Evolutionary conservation across 164 flowering plant species (phyloP), one percentile per base, ranked within the genome.

Genomic region (Saururus chinensis): DNA sequence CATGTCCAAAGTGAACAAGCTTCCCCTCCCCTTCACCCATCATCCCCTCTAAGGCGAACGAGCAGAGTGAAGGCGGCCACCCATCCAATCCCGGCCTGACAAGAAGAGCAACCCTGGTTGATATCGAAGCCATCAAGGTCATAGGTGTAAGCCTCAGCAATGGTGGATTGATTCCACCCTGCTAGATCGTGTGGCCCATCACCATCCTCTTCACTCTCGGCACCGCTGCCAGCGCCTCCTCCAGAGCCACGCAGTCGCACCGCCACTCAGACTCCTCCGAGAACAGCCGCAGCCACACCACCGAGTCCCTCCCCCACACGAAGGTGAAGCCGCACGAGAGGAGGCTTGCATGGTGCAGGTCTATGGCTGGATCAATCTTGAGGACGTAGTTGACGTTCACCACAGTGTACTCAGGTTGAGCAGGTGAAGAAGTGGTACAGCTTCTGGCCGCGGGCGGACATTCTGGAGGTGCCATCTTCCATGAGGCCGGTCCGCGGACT

Each of bases 171-270:
- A 93, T 90, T 25, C 99, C 99, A 14, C 21, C 8, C 57, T 66
- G 65, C 68, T 93, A 97, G 65, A 93, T 93, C 0, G 97, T 90
- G 62, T 93, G 99, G 19, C 99, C 99, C 96, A 93, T 87, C 19
- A 93, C 80, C 97, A 93, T 82, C 75, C 99, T 77, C 81, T 68
- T 90, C 13, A 75, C 95, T 9, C 97, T 96, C 0, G 97, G 96
- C 30, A 93, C 85, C 0, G 91, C 87, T 0, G 79, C 79, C 9
- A 93, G 83, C 4, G 77, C 92, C 61, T 85, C 90, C 61, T 88
- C 85, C 19, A 93, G 83, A 22, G 72, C 59, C 4, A 80, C 60
- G 74, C 97, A 93, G 70, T 93, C 99, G 63, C 97, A 85, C 7
- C 80, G 74, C 69, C 66, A 64, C 6, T 74, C 85, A 51, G 53